These are phyloP conservation scores for Themeda triandra DNA, from an alignment of 176 grass and related monocot species.

Conservation along the genomic window DNA sequence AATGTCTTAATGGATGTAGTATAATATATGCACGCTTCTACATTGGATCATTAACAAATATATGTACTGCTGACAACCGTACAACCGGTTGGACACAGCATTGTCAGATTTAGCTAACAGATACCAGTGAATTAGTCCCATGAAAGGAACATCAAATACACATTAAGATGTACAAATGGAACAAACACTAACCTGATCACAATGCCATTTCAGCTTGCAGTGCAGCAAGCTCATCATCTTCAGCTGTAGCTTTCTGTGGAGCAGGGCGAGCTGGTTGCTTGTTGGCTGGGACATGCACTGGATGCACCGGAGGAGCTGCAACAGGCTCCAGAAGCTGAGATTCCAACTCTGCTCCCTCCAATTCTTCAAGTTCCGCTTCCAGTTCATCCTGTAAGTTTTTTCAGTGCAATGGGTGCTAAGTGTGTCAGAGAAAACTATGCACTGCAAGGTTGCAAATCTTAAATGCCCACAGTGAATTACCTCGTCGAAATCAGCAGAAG, in stretches of 20 bases:
- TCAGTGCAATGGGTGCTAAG: not conserved
- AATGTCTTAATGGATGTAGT: not conserved
- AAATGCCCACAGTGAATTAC: slow-evolving; percentile 22
- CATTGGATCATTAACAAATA: not conserved
- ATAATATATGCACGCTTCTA: not conserved
- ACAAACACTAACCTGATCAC: slow-evolving; percentile 43
- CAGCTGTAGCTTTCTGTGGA: slow-evolving; percentile 61
- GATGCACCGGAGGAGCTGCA: slow-evolving; percentile 47
- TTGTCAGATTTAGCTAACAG: not conserved
- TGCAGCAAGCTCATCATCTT: slow-evolving; percentile 79
- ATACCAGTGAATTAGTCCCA: not conserved
- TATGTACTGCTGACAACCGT: not conserved
- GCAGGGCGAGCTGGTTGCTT: slow-evolving; percentile 37
- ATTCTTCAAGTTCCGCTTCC: slow-evolving; percentile 81
- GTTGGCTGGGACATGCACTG: slow-evolving; percentile 43
- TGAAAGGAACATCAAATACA: not conserved
- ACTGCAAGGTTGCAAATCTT: not conserved
- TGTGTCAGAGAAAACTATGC: not conserved
- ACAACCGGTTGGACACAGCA: not conserved
- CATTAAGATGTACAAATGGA: not conserved
- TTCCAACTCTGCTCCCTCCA: slow-evolving; percentile 82
- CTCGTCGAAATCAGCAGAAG: slow-evolving; percentile 76
- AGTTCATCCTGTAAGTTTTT: slow-evolving; percentile 62
- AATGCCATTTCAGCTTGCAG: slow-evolving; percentile 87
- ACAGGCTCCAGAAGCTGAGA: slow-evolving; percentile 74